Base-by-base conservation (phyloP, 176 grass and related monocot species). In the Cenchrus americanus region DNA sequence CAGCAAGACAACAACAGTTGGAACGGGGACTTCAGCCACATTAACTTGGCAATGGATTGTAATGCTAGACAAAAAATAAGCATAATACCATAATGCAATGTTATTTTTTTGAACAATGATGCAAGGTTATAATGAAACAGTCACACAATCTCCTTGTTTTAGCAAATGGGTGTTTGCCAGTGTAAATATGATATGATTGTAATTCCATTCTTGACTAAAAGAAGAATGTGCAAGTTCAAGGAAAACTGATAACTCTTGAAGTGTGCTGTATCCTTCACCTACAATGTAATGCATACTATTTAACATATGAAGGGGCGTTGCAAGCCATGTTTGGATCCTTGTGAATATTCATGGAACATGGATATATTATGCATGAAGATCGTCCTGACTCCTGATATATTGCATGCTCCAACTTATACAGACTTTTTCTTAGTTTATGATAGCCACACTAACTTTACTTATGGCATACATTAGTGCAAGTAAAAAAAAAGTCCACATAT, bases 401-500 rank as follows among this genome's bases (percentile, higher is more conserved):
- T 18, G 24, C 50, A 50, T 50, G 12, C 49, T 10, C 37, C 60
- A 66, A 40, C 11, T 42, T 40, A 37, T 26, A 11, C 67, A 43
- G 40, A 50, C 49, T 50, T 50, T 4, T 61, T 27, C 19, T 32
- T 37, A 59, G 66, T 73, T 81, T 76, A 27, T 73, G 46, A 48
- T 14, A 50, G 11, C 49, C 4, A 50, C 43, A 50, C 43, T 44
- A 44, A 9, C 43, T 44, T 44, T 44, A 44, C 49, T 62, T 42
- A 85, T 48, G 58, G 78, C 17, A 27, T 52, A 69, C 9, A 13
- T 44, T 21, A 58, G 66, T 55, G 49, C n/a, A 81, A 87, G 24
- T 50, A 50, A 50, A 50, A 50, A 50, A 68, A 69, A 82, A 69
- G 8, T 44, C 43, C 0, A 7, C 7, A 64, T 26, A 59, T 63